phyloP scores from a whole-genome alignment of 1,284 basidiomycete species.

The Boletus smithii region DNA sequence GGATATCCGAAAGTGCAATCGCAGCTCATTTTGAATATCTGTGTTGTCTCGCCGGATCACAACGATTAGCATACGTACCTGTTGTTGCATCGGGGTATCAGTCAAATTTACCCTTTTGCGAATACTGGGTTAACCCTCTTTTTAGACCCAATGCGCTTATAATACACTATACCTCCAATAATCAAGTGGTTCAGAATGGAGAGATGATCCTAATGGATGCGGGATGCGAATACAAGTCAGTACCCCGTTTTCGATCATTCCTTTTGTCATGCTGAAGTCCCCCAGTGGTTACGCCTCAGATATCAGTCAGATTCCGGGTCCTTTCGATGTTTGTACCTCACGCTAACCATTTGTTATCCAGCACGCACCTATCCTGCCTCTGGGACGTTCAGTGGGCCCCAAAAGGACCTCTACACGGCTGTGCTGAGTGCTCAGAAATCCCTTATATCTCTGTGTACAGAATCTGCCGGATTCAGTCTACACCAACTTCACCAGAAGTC shows the following conservation, averaged over 20 bases:
- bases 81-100: constrained; percentile 88
- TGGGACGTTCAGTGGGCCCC: constrained; percentile 76
- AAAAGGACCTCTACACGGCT: constrained; percentile 85
- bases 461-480: constrained; percentile 53
- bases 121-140: constrained; percentile 7
- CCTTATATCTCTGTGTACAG: constrained; percentile 62
- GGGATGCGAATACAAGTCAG: constrained; percentile 84
- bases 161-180: constrained; percentile 91
- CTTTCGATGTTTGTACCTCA: constrained; percentile 1
- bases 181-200: constrained; percentile 67
- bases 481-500: constrained; percentile 80
- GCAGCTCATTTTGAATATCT: constrained; percentile 89
- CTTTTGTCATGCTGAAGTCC: constrained; percentile 7
- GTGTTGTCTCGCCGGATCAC: constrained; percentile 74
- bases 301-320: constrained; percentile 63
- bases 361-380: constrained; percentile 88
- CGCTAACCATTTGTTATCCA: constrained; percentile 28
- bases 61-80: constrained; percentile 89
- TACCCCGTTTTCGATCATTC: constrained; percentile 10
- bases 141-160: constrained; percentile 78
- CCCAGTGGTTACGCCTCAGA: constrained; percentile 90
- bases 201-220: constrained; percentile 89
- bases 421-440: constrained; percentile 76
- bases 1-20: constrained; percentile 69
- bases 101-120: background rate